Percentiles rank a stretch among this genome's conserved stretches.
phyloP scores from a whole-genome alignment of 2,329 filamentous ascomycete species.

The Ophiostoma tasmaniense region DNA sequence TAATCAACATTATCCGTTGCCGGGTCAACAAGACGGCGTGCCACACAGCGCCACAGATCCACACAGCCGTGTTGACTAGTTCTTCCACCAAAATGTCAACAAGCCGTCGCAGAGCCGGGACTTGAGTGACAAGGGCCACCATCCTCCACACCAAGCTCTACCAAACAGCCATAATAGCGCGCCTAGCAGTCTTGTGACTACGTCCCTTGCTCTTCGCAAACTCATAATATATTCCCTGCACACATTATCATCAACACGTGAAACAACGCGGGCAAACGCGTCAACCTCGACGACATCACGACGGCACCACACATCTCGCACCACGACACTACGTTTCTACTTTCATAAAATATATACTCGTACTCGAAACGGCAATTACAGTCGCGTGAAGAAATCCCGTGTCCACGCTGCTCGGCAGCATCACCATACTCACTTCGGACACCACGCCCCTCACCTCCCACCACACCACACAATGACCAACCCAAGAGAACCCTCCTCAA shows the following conservation, averaged over 20 bases:
- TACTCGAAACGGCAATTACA: background rate
- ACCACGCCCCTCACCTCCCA: background rate
- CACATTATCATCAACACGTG: background rate
- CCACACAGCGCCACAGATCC: constrained; percentile 4
- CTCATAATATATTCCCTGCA: background rate
- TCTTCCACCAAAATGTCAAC: constrained; percentile 10
- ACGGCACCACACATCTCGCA: background rate
- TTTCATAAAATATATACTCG: background rate
- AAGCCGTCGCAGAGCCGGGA: background rate
- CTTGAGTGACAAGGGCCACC: constrained; percentile 1
- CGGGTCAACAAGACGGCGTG: background rate
- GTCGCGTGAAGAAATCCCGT: background rate
- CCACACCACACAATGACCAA: constrained; percentile 12
- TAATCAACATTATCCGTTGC: background rate
- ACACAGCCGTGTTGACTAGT: constrained; percentile 10
- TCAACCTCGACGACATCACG: background rate
- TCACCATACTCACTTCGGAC: background rate
- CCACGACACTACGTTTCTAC: background rate
- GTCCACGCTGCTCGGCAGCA: constrained; percentile 1
- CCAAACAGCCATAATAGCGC: background rate
- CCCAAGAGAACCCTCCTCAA: constrained; percentile 22
- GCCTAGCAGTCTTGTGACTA: background rate
- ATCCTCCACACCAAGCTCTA: background rate
- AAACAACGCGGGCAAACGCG: constrained; percentile 3
- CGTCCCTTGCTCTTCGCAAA: background rate